Percentiles rank a stretch among this genome's conserved stretches.
Evolutionary conservation across 2,329 filamentous ascomycete genomes (phyloP).

Genomic region (Botrytis sinoallii): DNA sequence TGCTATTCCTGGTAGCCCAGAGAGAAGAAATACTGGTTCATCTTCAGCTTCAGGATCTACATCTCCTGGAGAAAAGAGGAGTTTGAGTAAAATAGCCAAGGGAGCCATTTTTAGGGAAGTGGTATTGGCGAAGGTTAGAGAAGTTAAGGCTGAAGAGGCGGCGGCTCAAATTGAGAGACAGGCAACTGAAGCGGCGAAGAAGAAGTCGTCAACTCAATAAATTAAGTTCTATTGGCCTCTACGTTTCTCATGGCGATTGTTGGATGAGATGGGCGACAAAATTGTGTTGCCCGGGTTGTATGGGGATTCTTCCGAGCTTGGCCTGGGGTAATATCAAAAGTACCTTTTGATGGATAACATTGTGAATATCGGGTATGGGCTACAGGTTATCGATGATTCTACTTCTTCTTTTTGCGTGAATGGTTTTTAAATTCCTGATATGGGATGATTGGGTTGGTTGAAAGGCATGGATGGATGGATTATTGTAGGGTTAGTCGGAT

Average conservation of each 20-base stretch:
- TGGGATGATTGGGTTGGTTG: slow-evolving; percentile 6
- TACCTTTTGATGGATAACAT: slow-evolving; percentile 14
- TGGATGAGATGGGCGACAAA: background rate
- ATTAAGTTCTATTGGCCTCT: background rate
- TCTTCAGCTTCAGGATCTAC: slow-evolving; percentile 21
- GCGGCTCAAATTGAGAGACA: slow-evolving; percentile 60
- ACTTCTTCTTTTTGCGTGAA: slow-evolving; percentile 8
- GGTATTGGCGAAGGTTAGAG: slow-evolving; percentile 86
- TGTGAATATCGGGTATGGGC: slow-evolving; percentile 11
- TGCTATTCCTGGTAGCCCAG: slow-evolving; percentile 36
- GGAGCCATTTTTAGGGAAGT: slow-evolving; percentile 89
- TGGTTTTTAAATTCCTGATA: background rate
- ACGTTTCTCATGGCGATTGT: background rate
- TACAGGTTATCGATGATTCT: slow-evolving; percentile 8
- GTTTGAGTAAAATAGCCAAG: slow-evolving; percentile 51
- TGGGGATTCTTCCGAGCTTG: slow-evolving; percentile 9
- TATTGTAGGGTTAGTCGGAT: slow-evolving; percentile 7
- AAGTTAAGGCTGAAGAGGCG: slow-evolving; percentile 81
- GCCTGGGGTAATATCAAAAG: slow-evolving; percentile 9
- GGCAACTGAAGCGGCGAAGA: slow-evolving; percentile 34
- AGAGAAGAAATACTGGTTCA: slow-evolving; percentile 21
- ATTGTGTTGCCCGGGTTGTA: background rate
- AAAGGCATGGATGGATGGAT: slow-evolving; percentile 14
- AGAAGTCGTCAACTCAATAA: slow-evolving; percentile 27
- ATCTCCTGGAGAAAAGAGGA: slow-evolving; percentile 40